A percentile compares a stretch with the other conserved stretches of the same genome.
phyloP scores from a whole-genome alignment of 306 rosid genomes.

The Begonia fuchsioides region DNA sequence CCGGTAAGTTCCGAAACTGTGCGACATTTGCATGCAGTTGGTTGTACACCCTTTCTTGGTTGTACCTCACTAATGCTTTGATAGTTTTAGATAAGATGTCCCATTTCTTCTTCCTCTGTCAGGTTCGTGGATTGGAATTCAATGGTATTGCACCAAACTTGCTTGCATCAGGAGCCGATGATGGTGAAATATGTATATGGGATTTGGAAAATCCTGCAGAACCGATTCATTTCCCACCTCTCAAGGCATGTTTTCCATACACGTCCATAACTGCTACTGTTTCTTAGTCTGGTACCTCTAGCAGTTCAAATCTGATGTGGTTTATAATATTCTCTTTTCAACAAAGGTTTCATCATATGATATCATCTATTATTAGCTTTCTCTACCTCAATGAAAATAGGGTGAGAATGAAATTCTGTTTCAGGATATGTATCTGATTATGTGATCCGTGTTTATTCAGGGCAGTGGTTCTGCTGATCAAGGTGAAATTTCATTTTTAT shows the following conservation, averaged over 20 bases:
- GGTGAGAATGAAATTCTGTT: too few relatives aligned
- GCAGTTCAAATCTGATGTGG: too few relatives aligned
- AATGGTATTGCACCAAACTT: slow-evolving; percentile 70
- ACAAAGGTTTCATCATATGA: too few relatives aligned
- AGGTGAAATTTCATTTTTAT: slow-evolving; percentile 89
- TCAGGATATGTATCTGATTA: background rate
- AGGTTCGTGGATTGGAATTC: slow-evolving; percentile 98
- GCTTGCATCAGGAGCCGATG: slow-evolving; percentile 97
- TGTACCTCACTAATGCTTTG: too few relatives aligned
- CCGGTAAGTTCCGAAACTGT: slow-evolving; percentile 58
- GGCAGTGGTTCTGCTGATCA: slow-evolving; percentile 92
- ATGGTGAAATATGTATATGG: slow-evolving; percentile 98
- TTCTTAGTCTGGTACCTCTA: background rate
- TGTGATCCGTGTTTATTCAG: slow-evolving; percentile 30
- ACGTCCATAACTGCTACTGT: background rate
- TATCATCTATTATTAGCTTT: too few relatives aligned
- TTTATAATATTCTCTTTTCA: too few relatives aligned
- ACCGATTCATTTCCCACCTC: slow-evolving; percentile 86
- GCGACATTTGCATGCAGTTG: background rate
- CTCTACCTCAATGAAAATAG: too few relatives aligned
- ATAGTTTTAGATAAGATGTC: too few relatives aligned
- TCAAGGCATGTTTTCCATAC: slow-evolving; percentile 41
- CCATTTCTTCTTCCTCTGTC: slow-evolving; percentile 9
- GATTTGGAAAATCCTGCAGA: slow-evolving; percentile 85
- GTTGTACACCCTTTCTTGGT: background rate